Evolutionary conservation across 1,284 basidiomycete species (phyloP).

Genomic region (Trametes versicolor): DNA sequence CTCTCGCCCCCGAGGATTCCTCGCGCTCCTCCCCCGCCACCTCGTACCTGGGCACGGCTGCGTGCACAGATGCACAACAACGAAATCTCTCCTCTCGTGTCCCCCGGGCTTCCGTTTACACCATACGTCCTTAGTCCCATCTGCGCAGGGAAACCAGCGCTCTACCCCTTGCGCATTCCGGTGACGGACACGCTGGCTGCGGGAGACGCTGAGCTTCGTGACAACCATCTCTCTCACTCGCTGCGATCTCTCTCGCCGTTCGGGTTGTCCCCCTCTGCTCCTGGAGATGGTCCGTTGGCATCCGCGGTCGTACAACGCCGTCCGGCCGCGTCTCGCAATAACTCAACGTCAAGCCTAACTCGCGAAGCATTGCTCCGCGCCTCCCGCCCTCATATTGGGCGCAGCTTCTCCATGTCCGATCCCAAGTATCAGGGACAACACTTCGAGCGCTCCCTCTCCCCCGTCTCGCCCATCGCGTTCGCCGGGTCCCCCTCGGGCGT

Average conservation of each 20-base stretch:
- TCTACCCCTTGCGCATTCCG: slow-evolving; percentile 27
- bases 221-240: slow-evolving; percentile 12
- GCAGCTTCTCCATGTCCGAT: slow-evolving; percentile 18
- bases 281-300: neutral
- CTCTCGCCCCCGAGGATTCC: slow-evolving; percentile 39
- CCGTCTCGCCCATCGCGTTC: neutral
- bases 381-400: slow-evolving; percentile 15
- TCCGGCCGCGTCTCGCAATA: slow-evolving; percentile 12
- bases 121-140: slow-evolving; percentile 23
- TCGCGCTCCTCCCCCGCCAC: slow-evolving; percentile 30
- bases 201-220: slow-evolving; percentile 13
- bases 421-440: neutral
- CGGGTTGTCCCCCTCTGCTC: slow-evolving; percentile 12
- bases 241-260: slow-evolving; percentile 23
- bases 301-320: neutral
- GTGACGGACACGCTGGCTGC: neutral
- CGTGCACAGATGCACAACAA: slow-evolving; percentile 21
- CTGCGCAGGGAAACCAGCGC: slow-evolving; percentile 13
- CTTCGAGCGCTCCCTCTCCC: neutral
- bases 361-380: slow-evolving; percentile 23
- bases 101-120: slow-evolving; percentile 18
- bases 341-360: slow-evolving; percentile 20
- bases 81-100: slow-evolving; percentile 19
- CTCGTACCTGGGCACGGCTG: slow-evolving; percentile 27
- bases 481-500: neutral